Evolutionary conservation across 495 filamentous ascomycete species (phyloP), one percentile per base, ranked within the genome.

Genomic region (Aspergillus hancockii): DNA sequence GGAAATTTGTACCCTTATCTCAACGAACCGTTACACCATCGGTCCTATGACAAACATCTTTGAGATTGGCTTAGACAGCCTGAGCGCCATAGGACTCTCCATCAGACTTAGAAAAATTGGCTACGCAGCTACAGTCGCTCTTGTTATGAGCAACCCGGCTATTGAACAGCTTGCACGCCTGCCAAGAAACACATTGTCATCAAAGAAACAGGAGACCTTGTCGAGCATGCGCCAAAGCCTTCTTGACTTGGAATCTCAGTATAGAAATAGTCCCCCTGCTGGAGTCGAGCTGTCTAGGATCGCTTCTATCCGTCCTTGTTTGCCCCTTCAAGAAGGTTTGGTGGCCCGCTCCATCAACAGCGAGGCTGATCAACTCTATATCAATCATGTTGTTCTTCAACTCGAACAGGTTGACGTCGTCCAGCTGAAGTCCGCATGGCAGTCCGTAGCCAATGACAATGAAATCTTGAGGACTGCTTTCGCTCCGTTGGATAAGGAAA

Each of bases 281-380:
- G 59, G 34, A 14, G 38, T 64, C 18, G 51, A 60, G 4, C 23
- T 54, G 19, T 58, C 60, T 22, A 30, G 34, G 0, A 58, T 70
- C 19, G 22, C 53, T n/a, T 58, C 60, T 18, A 60, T 75, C 13
- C 57, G 65, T 19, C 73, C 73, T 53, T 75, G 73, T 31, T 58
- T 91, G 0, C 88, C 90, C 13, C 74, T 92, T 2, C 91, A 96
- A 69, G 90, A 96, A 64, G 86, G 82, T 34, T 87, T 96, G 79
- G 78, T 93, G 49, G 85, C 85, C 0, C 86, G 88, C 55, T 92
- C 92, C 79, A 57, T 91, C 16, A 75, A 79, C 16, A 88, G 86
- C 0, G 76, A 82, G 16, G 54, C 55, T 23, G 88, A 85, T 57
- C 74, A 76, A 23, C 78, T 85, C 58, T 94, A 96, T 63, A 90